Evolutionary conservation across 441 rosid genomes (phyloP), one percentile per base, ranked within the genome.

Genomic region (Pelargonium exstipulatum): DNA sequence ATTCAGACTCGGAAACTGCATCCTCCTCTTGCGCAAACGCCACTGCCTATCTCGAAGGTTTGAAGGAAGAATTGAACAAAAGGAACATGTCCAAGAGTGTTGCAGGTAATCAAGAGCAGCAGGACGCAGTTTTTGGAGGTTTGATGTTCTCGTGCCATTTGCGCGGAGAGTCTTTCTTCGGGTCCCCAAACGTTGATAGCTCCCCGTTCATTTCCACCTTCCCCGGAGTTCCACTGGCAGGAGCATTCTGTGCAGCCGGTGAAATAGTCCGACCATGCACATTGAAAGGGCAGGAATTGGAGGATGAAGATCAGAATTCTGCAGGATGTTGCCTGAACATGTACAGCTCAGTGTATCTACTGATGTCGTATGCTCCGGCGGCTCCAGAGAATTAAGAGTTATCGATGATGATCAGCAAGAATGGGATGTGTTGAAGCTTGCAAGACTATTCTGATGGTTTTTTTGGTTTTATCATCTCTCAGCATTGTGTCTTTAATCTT

Each of bases 41-140:
- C 62, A 73, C 20, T 0, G 68, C 70, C 9, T 58, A 60, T 17
- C 73, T 84, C 10, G 66, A 46, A 57, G 10, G 22, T 61, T 67
- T 81, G 43, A 74, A 70, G 45, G 42, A 48, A 20, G 65, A 37
- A 7, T 7, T 37, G 42, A 37, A 37, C 42, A 37, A 37, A 5
- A 37, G 42, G 42, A 37, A 37, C 42, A 32, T 4, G 37, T 32
- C 37, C 4, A 18, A 49, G 63, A 64, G 16, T 17, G 64, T 6
- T 37, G 7, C 46, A 9, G 55, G 5, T 3, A 49, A 8, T 2
- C 69, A 8, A 5, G 22, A 26, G 17, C 55, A 66, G 46, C 37
- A 32, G 5, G 68, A 69, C 2, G 74, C 68, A 45, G 86, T 84
- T 29, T 76, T 84, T 6, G 88, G 88, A 73, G 83, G 88, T n/a